These are phyloP conservation scores for Solanum bulbocastanum DNA, from an alignment of 257 asterid genomes.

Conservation along the genomic window DNA sequence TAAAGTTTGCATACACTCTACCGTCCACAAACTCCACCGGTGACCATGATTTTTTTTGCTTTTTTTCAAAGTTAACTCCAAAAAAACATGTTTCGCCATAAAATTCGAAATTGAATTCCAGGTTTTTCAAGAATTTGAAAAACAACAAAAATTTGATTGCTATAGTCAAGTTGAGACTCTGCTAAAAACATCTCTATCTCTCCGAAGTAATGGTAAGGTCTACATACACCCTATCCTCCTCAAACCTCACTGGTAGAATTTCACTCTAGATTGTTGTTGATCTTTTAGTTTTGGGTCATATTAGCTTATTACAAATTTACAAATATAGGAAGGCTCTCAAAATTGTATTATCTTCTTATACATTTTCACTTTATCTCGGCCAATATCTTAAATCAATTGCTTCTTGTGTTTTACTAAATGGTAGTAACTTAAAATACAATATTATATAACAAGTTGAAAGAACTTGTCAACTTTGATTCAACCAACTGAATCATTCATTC, in stretches of 20 bases:
- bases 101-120: background rate
- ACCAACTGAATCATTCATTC: background rate
- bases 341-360: background rate
- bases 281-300: background rate
- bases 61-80: background rate
- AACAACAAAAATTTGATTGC: background rate
- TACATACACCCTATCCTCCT: background rate
- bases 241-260: background rate
- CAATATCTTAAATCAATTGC: background rate
- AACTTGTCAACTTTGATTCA: background rate
- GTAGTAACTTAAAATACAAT: background rate
- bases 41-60: background rate
- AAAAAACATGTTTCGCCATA: background rate
- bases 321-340: background rate
- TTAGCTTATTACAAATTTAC: background rate
- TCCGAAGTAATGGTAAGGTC: rapidly evolving
- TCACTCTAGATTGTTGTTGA: background rate
- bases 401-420: background rate
- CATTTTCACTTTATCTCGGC: background rate
- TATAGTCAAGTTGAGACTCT: background rate
- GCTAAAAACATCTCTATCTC: background rate
- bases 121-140: background rate
- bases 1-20: no score
- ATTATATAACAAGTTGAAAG: background rate
- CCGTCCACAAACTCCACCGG: background rate